Percentiles rank a stretch among this genome's conserved stretches.
Evolutionary conservation across 2,329 filamentous ascomycete species (phyloP).

Genomic region (Colletotrichum nymphaeae): DNA sequence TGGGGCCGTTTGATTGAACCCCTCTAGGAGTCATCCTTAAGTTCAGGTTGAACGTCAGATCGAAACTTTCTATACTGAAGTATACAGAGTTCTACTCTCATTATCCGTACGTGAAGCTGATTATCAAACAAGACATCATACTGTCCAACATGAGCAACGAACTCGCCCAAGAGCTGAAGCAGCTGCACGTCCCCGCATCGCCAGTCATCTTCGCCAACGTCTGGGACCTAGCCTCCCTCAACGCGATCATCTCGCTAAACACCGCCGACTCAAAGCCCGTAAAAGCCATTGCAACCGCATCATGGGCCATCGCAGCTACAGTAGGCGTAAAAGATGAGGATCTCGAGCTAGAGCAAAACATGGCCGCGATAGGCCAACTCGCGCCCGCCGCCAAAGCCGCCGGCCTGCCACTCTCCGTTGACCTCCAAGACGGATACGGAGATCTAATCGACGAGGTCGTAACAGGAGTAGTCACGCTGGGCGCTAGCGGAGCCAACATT

Average conservation of each 20-base stretch:
- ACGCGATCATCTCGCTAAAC: constrained; percentile 56
- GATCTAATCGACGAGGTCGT: constrained; percentile 57
- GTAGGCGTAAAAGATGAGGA: constrained; percentile 58
- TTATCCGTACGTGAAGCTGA: not conserved
- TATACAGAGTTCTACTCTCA: no score
- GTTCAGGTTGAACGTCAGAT: not conserved
- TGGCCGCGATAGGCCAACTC: constrained; percentile 58
- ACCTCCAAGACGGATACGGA: constrained; percentile 72
- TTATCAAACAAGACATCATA: not conserved
- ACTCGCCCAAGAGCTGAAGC: constrained; percentile 49
- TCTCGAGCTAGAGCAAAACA: constrained; percentile 62
- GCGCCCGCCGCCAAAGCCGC: constrained; percentile 52
- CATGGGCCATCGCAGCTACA: constrained; percentile 60
- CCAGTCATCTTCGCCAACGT: constrained; percentile 67
- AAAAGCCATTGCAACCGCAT: constrained; percentile 60
- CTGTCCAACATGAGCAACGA: constrained; percentile 38
- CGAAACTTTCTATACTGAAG: not conserved
- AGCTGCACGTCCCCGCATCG: constrained; percentile 60
- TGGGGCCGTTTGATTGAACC: not conserved
- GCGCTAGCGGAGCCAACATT: constrained; percentile 69
- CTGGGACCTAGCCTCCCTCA: constrained; percentile 63
- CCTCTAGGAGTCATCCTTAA: not conserved
- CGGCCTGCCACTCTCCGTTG: constrained; percentile 63
- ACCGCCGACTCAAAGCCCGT: constrained; percentile 46
- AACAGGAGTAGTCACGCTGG: constrained; percentile 56